Evolutionary conservation across 345 rosid species (phyloP).

Genomic region (Trapa incisa): DNA sequence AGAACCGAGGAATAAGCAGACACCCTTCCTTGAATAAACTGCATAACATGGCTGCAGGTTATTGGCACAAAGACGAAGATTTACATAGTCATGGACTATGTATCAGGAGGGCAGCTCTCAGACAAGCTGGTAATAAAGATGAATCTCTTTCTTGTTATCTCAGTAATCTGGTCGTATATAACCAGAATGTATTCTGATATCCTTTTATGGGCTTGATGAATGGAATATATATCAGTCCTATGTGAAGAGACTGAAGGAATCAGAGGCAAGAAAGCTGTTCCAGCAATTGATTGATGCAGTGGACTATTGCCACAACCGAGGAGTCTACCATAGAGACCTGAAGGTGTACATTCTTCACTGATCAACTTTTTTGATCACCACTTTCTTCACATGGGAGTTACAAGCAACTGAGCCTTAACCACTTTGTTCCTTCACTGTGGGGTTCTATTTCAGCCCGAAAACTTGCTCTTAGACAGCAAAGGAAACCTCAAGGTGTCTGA

Average conservation of each 20-base stretch:
- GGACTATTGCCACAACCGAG: constrained; percentile 77
- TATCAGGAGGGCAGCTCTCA: constrained; percentile 71
- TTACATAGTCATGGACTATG: constrained; percentile 79
- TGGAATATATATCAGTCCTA: constrained; percentile 23
- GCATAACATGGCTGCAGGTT: constrained; percentile 28
- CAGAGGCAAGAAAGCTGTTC: constrained; percentile 64
- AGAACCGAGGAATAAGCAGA: not conserved
- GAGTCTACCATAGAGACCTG: constrained; percentile 83
- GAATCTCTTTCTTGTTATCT: not conserved
- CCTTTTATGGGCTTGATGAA: not conserved
- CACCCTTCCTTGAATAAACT: not conserved
- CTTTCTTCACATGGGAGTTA: too few species aligned
- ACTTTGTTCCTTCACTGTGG: not conserved
- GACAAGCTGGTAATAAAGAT: constrained; percentile 47
- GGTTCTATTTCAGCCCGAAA: constrained; percentile 53
- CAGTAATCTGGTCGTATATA: not conserved
- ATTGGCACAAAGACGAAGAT: constrained; percentile 80
- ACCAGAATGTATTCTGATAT: not conserved
- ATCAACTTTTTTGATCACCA: too few species aligned
- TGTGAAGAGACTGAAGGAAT: constrained; percentile 40
- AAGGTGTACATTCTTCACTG: constrained; percentile 29
- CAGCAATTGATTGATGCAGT: constrained; percentile 84
- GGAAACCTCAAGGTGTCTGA: constrained; percentile 85
- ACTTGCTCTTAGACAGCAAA: constrained; percentile 55
- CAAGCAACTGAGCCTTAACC: not conserved